phyloP scores from a whole-genome alignment of 768 basidiomycete species.

The Kwoniella sp. region DNA sequence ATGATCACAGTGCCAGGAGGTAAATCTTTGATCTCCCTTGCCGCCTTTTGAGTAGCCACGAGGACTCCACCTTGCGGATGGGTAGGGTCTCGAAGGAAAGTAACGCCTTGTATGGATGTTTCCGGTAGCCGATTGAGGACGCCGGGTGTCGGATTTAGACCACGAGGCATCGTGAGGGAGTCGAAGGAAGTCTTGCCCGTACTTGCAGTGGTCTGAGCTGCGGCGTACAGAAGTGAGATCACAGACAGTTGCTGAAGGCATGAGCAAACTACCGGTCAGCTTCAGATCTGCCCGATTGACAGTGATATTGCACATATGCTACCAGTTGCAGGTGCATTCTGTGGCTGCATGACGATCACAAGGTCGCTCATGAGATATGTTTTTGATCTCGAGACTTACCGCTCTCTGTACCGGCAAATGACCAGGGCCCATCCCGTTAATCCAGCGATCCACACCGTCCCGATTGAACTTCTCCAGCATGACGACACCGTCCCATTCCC shows the following conservation, averaged over 20 bases:
- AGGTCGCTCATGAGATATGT: no score
- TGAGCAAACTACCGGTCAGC: no score
- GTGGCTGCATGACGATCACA: no score
- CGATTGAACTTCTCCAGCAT: constrained; percentile 17
- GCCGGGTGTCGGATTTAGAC: constrained; percentile 29
- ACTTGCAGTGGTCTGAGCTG: constrained; percentile 7
- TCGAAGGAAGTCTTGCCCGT: constrained; percentile 22
- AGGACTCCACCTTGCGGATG: constrained; percentile 27
- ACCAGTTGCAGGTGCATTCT: no score
- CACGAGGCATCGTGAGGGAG: constrained; percentile 1
- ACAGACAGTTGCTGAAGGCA: constrained; percentile 25
- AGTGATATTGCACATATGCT: no score
- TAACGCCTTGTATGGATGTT: constrained; percentile 22
- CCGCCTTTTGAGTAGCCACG: constrained; percentile 26
- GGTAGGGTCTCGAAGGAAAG: constrained; percentile 25
- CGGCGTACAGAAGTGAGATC: constrained; percentile 11
- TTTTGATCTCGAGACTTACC: constrained; percentile 2
- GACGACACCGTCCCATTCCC: constrained; percentile 28
- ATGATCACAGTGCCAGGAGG: constrained; percentile 28
- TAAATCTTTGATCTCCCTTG: constrained; percentile 31
- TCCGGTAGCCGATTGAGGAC: constrained; percentile 28
- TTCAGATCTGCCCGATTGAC: no score
- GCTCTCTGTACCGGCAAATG: constrained; percentile 21
- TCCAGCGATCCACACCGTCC: constrained; percentile 22
- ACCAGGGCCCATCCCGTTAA: constrained; percentile 2